These are phyloP conservation scores for Kuraishia floccosa DNA, from an alignment of 805 yeast species.

Conservation along the genomic window DNA sequence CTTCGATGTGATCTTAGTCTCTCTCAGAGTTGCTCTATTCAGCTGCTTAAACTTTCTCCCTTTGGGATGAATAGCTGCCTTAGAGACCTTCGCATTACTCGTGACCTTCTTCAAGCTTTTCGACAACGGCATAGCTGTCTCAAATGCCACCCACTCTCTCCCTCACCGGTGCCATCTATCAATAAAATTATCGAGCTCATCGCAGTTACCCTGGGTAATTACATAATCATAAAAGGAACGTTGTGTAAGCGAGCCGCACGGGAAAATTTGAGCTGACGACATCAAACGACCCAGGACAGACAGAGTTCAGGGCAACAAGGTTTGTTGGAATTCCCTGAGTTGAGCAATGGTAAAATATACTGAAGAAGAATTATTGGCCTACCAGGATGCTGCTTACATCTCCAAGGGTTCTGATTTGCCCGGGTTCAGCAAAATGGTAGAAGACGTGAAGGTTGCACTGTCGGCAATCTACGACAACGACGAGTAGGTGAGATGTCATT, in stretches of 20 bases:
- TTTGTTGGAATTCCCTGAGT: background rate
- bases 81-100: slow-evolving; percentile 43
- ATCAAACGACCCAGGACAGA: too few relatives aligned
- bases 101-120: slow-evolving; percentile 57
- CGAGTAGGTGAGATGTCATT: too few relatives aligned
- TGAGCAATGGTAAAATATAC: slow-evolving; percentile 44
- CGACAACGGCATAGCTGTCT: slow-evolving; percentile 46
- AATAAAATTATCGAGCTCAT: too few relatives aligned
- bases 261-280: slow-evolving; percentile 5
- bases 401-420: slow-evolving; percentile 55
- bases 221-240: too few relatives aligned
- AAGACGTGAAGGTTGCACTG: slow-evolving; percentile 40
- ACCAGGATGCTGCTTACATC: slow-evolving; percentile 43
- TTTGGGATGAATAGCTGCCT: slow-evolving; percentile 64
- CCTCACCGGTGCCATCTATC: background rate
- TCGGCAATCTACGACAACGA: slow-evolving; percentile 7
- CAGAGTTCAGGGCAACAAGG: too few relatives aligned
- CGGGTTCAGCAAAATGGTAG: slow-evolving; percentile 56
- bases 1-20: slow-evolving; percentile 51
- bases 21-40: slow-evolving; percentile 80
- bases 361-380: slow-evolving; percentile 54
- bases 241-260: too few relatives aligned
- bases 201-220: too few relatives aligned
- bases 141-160: background rate
- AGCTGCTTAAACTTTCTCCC: slow-evolving; percentile 83